Evolutionary conservation across 176 grass and related monocot species (phyloP).

Genomic region (Tuctoria greenei): DNA sequence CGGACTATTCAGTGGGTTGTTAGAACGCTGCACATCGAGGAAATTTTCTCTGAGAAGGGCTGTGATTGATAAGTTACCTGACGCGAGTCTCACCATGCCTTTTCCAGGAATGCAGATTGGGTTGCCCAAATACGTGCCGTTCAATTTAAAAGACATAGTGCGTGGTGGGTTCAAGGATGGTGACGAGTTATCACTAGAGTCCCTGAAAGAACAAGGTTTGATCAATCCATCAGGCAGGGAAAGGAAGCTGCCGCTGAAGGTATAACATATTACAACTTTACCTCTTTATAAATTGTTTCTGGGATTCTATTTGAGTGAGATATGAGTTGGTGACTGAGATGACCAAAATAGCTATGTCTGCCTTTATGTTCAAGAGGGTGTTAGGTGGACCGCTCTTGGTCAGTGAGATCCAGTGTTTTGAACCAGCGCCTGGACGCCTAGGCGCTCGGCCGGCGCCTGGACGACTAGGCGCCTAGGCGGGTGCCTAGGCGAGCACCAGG

Average conservation of each 20-base stretch:
- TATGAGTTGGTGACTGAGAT: neutral
- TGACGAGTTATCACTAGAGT: constrained; percentile 84
- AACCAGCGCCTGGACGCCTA: no score
- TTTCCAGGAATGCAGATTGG: constrained; percentile 88
- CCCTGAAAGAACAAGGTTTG: constrained; percentile 70
- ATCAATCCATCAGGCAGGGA: constrained; percentile 95
- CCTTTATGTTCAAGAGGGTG: neutral
- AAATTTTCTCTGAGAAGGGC: neutral
- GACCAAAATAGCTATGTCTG: neutral
- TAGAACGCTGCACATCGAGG: neutral
- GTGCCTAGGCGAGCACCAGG: no score
- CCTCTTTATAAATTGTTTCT: neutral
- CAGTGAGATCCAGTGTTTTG: neutral
- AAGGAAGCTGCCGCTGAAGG: constrained; percentile 86
- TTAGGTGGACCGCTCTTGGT: neutral
- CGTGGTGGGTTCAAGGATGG: constrained; percentile 80
- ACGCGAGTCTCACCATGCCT: constrained; percentile 29
- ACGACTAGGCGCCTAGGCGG: no score
- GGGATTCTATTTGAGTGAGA: constrained; percentile 9
- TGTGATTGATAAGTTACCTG: constrained; percentile 13
- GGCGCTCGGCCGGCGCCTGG: no score
- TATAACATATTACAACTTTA: constrained; percentile 19
- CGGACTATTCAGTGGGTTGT: neutral
- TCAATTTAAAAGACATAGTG: constrained; percentile 84
- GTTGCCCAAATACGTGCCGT: constrained; percentile 80